Evolutionary conservation across 2,329 filamentous ascomycete genomes (phyloP), one percentile per base, ranked within the genome.

Genomic region (Botrytis deweyae): DNA sequence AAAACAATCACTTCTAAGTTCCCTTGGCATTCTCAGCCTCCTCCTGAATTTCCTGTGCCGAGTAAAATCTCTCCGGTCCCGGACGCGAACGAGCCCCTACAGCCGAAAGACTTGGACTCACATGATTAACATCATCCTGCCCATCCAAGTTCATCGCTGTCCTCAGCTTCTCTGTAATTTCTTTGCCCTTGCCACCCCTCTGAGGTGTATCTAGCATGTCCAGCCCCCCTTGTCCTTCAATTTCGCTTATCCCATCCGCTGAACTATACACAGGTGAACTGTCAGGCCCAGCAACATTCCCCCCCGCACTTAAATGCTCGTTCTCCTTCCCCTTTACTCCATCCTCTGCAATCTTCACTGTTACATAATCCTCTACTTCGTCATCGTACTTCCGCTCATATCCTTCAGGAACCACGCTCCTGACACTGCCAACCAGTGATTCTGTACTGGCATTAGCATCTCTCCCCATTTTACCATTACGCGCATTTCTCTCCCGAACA

Each of bases 351-450:
- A 42, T 55, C n/a, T 29, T 52, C 46, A 67, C 65, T 12, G 18
- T 38, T 14, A 67, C 33, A 33, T 67, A 67, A 7, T 33, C 65
- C 2, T 67, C 65, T 18, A 63, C 7, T 22, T 67, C 25, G 38
- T 67, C 65, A 67, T 40, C 10, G 38, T 38, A 67, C 22, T 67
- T 36, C 16, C 46, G 52, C 16, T 67, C 65, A 10, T 55, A 55
- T 9, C 65, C 65, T 14, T 67, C 65, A 5, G 65, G 46, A 29
- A 38, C 33, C 9, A 20, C 25, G 36, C 46, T 55, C 16, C 46
- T 52, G 14, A 55, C 65, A 67, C 65, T 67, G 55, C 65, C 52
- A 22, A 67, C 33, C 14, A 67, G 65, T n/a, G 65, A 67, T 40
- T 55, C 46, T 22, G 42, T 55, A 40, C 65, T 67, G 25, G 65